Evolutionary conservation across 2,329 filamentous ascomycete species (phyloP), one percentile per base, ranked within the genome.

Genomic region (Parastagonospora avenae): DNA sequence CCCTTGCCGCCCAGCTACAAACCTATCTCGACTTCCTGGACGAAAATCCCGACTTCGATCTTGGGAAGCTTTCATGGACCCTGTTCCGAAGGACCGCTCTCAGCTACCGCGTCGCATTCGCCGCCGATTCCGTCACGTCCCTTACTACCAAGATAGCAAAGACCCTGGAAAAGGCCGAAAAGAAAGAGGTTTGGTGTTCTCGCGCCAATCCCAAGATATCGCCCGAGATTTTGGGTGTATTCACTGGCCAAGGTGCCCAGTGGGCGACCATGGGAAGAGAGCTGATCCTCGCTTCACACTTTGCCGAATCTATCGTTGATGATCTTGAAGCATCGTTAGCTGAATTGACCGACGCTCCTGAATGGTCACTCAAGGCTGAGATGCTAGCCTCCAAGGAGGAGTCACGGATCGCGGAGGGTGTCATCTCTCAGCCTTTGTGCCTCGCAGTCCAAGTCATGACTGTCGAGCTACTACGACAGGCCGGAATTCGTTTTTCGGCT

Each of bases 191-290:
- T n/a, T n/a, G n/a, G n/a, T n/a, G n/a, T n/a, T n/a, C n/a, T n/a
- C n/a, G n/a, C n/a, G n/a, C n/a, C n/a, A n/a, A n/a, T n/a, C n/a
- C n/a, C n/a, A n/a, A n/a, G n/a, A n/a, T n/a, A n/a, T n/a, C n/a
- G n/a, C n/a, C n/a, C n/a, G n/a, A 11, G 15, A 14, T 52, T 24
- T 9, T 40, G 11, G 36, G 48, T 4, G 42, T 60, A 0, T 64
- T 64, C 46, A 76, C 73, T 0, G 76, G 77, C 1, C 77, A 78
- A 45, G 76, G 77, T 14, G 75, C 75, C 0, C 76, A 78, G 30
- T 79, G 74, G 72, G 39, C 55, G 0, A 57, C 60, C 0, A 78
- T 78, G 75, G 74, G 75, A 4, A 40, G 31, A 15, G 53, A 44
- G 9, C 47, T 60, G 4, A 27, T 71, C 16, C 16, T 45, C 5